Evolutionary conservation across 129 eudicot species (phyloP), one percentile per base, ranked within the genome.

Genomic region (Artemisia annua): DNA sequence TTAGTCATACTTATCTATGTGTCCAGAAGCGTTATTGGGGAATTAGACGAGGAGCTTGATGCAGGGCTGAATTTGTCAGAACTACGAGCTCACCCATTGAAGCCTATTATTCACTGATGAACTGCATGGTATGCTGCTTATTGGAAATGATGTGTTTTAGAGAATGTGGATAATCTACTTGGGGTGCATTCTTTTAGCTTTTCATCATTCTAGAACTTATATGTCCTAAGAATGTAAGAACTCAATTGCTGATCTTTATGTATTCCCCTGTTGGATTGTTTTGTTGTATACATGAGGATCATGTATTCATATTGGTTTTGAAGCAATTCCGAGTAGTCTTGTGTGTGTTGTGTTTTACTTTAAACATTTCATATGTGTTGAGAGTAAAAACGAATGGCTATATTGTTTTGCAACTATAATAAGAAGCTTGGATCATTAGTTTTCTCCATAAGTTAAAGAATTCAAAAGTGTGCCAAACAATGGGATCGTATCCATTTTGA

Each of bases 21-120:
- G 54, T 35, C 20, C 83, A 92, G 98, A 83, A 92, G 96, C 95
- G 80, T 92, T 20, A 87, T 92, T 44, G 98, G 98, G 68, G 98
- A 79, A 68, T 18, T 79, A 53, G 83, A 79, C 58, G 83, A 79
- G 50, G 98, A 92, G 62, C 83, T 89, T 64, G 98, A 92, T 48
- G 91, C 87, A 43, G 82, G 83, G 83, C 50, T 92, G 76, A 89
- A 92, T 55, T 70, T 88, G 48, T 84, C 96, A 4, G 82, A 88
- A 72, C 79, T 92, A 61, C 85, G 97, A 82, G 97, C 91, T 79
- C 97, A 92, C 74, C 96, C 97, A 58, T 69, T 92, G 73, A 92
- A 86, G 84, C 97, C 97, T 16, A 90, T 92, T 53, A 89, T 92
- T 77, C 97, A 92, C 62, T 88, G 63, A 81, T 77, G n/a, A n/a